Evolutionary conservation across 1,139 yeast genomes (phyloP).

Genomic region (Debaryomyces subglobosus): DNA sequence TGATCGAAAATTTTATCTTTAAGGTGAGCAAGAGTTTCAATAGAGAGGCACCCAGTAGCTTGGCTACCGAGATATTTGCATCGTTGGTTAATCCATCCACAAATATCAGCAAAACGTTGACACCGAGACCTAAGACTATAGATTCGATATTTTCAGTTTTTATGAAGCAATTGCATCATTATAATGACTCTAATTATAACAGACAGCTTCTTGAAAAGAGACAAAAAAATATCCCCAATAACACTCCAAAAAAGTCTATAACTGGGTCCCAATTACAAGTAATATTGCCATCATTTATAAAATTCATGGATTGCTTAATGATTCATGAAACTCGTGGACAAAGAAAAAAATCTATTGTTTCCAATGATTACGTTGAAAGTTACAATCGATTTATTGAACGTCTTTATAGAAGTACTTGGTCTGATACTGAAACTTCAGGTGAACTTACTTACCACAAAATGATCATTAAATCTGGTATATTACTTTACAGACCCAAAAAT

Average conservation of each 20-base stretch:
- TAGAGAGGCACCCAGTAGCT: constrained; percentile 20
- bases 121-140: constrained; percentile 30
- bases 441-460: constrained; percentile 25
- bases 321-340: constrained; percentile 21
- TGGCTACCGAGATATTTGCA: constrained; percentile 28
- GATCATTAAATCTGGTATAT: constrained; percentile 34
- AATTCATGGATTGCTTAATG: constrained; percentile 26
- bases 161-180: constrained; percentile 38
- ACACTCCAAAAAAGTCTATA: constrained; percentile 29
- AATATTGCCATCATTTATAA: constrained; percentile 18
- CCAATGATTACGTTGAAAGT: constrained; percentile 28
- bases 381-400: constrained; percentile 29
- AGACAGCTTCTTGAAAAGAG: constrained; percentile 17
- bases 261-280: constrained; percentile 25
- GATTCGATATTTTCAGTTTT: constrained; percentile 35
- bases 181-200: constrained; percentile 36
- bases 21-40: constrained; percentile 32
- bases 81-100: constrained; percentile 23
- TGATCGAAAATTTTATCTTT: constrained; percentile 39
- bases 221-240: constrained; percentile 19
- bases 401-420: constrained; percentile 31
- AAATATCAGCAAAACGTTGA: constrained; percentile 20
- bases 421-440: constrained; percentile 18
- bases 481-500: constrained; percentile 30
- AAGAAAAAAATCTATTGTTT: constrained; percentile 18